phyloP scores from a whole-genome alignment of 331 rosid genomes.

The Rosa hybrid region DNA sequence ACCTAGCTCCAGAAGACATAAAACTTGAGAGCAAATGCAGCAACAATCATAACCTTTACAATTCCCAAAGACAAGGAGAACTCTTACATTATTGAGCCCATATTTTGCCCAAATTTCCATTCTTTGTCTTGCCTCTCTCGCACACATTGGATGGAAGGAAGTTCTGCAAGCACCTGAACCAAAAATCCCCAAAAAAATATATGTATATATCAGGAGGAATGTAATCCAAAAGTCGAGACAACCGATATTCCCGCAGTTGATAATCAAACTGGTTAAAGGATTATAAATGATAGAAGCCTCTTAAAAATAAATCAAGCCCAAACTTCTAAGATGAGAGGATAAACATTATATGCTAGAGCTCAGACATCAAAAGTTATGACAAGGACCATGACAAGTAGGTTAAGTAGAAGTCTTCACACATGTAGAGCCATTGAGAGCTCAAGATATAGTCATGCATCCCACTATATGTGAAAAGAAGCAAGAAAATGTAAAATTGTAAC shows the following conservation, averaged over 20 bases:
- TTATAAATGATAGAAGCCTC: background rate
- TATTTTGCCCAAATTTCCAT: constrained; percentile 95
- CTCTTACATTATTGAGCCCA: constrained; percentile 73
- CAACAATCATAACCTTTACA: background rate
- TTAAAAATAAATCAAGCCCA: background rate
- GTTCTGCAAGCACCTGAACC: constrained; percentile 82
- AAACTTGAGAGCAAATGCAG: background rate
- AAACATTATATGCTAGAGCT: background rate
- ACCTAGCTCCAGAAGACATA: background rate
- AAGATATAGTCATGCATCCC: background rate
- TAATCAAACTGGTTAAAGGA: background rate
- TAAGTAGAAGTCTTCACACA: background rate
- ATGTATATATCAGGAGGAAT: constrained; percentile 17
- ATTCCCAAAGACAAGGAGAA: constrained; percentile 14
- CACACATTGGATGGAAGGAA: constrained; percentile 92
- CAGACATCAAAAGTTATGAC: background rate
- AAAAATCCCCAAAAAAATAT: background rate
- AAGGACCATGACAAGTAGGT: background rate
- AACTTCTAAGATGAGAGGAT: background rate
- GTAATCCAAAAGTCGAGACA: background rate
- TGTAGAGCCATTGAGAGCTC: background rate
- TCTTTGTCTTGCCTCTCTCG: constrained; percentile 84
- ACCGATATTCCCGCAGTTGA: background rate
- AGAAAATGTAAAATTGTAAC: background rate
- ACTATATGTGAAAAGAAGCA: background rate